Conservation (phyloP, 1,139 yeast genomes). For the Yamadazyma epiphylla region DNA sequence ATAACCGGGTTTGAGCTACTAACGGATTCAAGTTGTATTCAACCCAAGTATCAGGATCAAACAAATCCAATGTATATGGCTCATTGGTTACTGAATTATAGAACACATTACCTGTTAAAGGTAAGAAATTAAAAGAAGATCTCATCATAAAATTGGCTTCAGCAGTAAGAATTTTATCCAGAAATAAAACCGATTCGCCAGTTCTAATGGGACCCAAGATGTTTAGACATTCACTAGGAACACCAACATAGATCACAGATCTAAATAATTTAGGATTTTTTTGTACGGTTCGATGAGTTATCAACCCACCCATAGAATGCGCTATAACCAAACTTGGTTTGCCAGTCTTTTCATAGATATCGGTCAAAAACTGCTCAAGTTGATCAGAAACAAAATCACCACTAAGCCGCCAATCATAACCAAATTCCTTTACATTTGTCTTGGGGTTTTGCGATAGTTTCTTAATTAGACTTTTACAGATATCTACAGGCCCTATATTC, state of each 20-base stretch:
- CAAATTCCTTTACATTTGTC: conserved; percentile 67
- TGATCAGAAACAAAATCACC: conserved; percentile 48
- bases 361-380: conserved; percentile 43
- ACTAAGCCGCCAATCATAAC: conserved; percentile 89
- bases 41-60: conserved; percentile 78
- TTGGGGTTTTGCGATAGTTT: conserved; percentile 55
- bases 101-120: conserved; percentile 70
- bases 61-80: conserved; percentile 66
- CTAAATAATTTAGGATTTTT: conserved; percentile 63
- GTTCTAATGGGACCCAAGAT: conserved; percentile 80
- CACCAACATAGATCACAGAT: conserved; percentile 76
- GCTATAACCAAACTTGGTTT: conserved; percentile 70
- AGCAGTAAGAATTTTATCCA: conserved; percentile 70
- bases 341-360: conserved; percentile 36
- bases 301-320: conserved; percentile 91
- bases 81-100: conserved; percentile 56
- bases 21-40: conserved; percentile 72
- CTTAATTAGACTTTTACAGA: conserved; percentile 59
- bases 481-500: conserved; percentile 85
- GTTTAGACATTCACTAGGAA: conserved; percentile 81
- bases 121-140: conserved; percentile 74
- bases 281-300: conserved; percentile 77
- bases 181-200: conserved; percentile 76
- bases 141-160: conserved; percentile 89
- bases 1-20: conserved; percentile 46